Evolutionary conservation across 352 stramenopile species (phyloP), one percentile per base, ranked within the genome.

Genomic region (Phytopythium boreale): DNA sequence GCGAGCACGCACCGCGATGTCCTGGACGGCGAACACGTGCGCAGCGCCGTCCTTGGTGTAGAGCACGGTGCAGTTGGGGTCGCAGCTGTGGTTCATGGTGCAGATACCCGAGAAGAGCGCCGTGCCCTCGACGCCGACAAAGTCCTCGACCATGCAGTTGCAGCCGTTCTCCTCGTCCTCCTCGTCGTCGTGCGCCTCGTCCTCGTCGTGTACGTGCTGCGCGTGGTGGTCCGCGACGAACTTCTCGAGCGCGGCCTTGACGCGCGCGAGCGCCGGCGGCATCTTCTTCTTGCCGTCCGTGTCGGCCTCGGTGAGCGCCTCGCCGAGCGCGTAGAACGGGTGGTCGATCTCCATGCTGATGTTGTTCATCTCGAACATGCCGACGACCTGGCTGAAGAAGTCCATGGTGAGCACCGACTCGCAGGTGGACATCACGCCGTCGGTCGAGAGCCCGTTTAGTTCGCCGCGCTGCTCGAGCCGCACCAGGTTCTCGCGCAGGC

Each of bases 351-450:
- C 84, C 71, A 99, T 87, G 52, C 93, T 97, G 61, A 98, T 93
- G 79, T 98, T 97, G 82, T 99, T 99, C 80, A 98, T 97, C 80
- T 98, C 95, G 71, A 98, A 98, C 80, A 97, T 98, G 51, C 96
- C 96, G 58, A 99, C 88, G 17, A 98, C 70, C 39, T 78, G 72
- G 63, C 80, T 88, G 63, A 98, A 95, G 62, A 89, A 96, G 31
- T 97, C 85, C 20, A 91, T 60, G 44, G 57, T 88, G 27, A 97
- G 41, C 5, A 93, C 59, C 15, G 81, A 77, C 15, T 77, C 72
- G 59, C 72, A 88, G 50, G 79, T 73, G 44, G 60, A 59, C 12
- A 89, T 34, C 10, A 92, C 80, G 4, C 71, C 60, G 31, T 90
- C 83, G 15, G 64, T 66, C 57, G 79, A 75, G 44, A 91, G 70